Conservation (phyloP, 345 rosid genomes). For the Ailanthus altissimus region DNA sequence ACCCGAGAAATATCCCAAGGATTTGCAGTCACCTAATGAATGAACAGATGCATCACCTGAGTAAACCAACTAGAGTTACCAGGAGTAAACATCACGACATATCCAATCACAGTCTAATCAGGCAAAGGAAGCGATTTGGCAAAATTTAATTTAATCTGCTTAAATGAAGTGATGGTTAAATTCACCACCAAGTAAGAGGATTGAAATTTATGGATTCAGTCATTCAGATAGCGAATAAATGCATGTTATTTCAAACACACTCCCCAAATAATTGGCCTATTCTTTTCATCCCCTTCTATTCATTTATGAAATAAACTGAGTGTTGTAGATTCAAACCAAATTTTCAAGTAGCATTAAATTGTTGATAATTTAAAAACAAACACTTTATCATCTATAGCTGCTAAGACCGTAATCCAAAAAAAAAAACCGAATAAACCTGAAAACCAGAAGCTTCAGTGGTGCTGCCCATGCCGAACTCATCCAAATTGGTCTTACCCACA, state of each 20-base stretch:
- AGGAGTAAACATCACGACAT: slow-evolving; percentile 1
- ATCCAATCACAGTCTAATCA: neutral
- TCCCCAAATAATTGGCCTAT: too few relatives aligned
- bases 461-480: slow-evolving; percentile 96
- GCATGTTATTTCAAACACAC: too few relatives aligned
- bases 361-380: neutral
- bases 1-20: slow-evolving; percentile 94
- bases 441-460: slow-evolving; percentile 84
- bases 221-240: too few relatives aligned
- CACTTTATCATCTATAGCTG: neutral
- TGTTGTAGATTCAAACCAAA: neutral
- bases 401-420: neutral
- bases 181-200: too few relatives aligned
- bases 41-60: slow-evolving; percentile 45
- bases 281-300: too few relatives aligned
- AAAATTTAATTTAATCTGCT: too few relatives aligned
- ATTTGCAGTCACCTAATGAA: slow-evolving; percentile 75
- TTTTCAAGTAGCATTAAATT: neutral
- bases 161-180: too few relatives aligned
- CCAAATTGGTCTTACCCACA: slow-evolving; percentile 89
- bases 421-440: slow-evolving; percentile 49
- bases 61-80: slow-evolving; percentile 45
- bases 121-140: too few relatives aligned
- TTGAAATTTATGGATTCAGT: too few relatives aligned
- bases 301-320: too few relatives aligned